A percentile compares a stretch with the other conserved stretches of the same genome.
Conservation (phyloP, 2,329 filamentous ascomycete genomes). For the Fusarium sp. region DNA sequence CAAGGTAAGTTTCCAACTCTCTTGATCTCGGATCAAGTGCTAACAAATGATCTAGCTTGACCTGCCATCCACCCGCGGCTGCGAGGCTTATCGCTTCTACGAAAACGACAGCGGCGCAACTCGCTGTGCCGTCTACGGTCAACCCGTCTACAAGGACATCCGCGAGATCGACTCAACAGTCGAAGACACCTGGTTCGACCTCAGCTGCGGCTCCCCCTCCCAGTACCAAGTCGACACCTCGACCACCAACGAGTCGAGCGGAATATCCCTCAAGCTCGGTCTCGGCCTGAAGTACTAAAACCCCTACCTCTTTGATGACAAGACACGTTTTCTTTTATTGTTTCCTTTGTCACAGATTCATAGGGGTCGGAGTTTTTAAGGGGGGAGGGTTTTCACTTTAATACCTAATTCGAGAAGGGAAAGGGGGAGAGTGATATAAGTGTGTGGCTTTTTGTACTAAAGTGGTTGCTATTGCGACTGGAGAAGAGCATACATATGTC, state of each 20-base stretch:
- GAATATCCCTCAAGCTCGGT: constrained; percentile 1
- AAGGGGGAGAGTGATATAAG: constrained; percentile 13
- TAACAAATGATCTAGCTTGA: constrained; percentile 43
- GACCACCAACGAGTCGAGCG: neutral
- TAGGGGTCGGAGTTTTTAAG: constrained; percentile 29
- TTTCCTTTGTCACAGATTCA: constrained; percentile 31
- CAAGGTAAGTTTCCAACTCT: constrained; percentile 42
- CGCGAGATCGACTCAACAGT: constrained; percentile 45
- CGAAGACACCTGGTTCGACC: constrained; percentile 51
- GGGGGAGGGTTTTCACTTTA: constrained; percentile 11
- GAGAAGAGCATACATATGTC: constrained; percentile 8
- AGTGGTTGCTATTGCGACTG: constrained; percentile 1
- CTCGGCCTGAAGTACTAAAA: constrained; percentile 13
- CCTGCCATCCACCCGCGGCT: constrained; percentile 48
- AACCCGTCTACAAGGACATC: constrained; percentile 47
- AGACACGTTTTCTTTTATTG: neutral
- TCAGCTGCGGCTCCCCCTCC: constrained; percentile 52
- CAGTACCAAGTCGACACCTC: neutral
- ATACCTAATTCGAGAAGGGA: constrained; percentile 31
- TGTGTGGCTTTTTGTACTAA: constrained; percentile 4
- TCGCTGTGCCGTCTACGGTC: constrained; percentile 53
- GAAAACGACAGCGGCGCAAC: constrained; percentile 46
- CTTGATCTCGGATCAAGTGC: neutral
- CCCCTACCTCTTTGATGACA: constrained; percentile 4
- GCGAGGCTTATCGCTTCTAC: constrained; percentile 53